Conservation (phyloP, 2,329 filamentous ascomycete species). For the Penicillium digitatum region DNA sequence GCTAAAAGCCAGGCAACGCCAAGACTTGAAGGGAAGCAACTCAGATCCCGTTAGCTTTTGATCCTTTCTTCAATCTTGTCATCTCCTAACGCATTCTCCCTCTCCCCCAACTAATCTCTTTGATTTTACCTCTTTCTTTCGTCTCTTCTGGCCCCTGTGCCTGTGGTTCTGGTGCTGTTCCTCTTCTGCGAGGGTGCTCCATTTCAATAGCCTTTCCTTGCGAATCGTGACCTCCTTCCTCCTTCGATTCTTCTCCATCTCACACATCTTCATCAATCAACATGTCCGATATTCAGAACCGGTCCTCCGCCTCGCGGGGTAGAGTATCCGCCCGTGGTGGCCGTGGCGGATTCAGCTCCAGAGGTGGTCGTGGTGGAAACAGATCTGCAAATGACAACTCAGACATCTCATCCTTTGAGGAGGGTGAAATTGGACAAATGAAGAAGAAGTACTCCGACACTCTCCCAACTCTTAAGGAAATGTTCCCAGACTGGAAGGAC, state of each 20-base stretch:
- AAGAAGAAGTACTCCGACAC: conserved; percentile 83
- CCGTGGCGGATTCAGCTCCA: conserved; percentile 66
- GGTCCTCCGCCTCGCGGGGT: conserved; percentile 77
- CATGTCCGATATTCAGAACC: conserved; percentile 94
- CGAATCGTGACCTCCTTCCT: conserved; percentile 27
- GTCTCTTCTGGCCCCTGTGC: conserved; percentile 30
- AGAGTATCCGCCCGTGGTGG: conserved; percentile 87
- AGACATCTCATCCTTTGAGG: conserved; percentile 64
- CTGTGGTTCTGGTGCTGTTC: conserved; percentile 37
- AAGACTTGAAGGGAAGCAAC: conserved; percentile 27
- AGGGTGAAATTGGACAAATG: conserved; percentile 85
- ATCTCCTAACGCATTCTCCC: conserved; percentile 17
- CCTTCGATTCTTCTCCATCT: conserved; percentile 24
- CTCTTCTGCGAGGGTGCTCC: conserved; percentile 38
- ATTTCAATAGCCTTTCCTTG: conserved; percentile 24
- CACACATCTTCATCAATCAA: conserved; percentile 39
- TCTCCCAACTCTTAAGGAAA: conserved; percentile 77
- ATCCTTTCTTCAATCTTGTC: conserved; percentile 24
- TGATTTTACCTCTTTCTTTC: conserved; percentile 17
- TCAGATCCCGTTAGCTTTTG: conserved; percentile 28
- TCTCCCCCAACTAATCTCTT: conserved; percentile 22
- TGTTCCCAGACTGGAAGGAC: conserved; percentile 94
- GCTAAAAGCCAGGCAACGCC: conserved; percentile 30
- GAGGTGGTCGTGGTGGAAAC: conserved; percentile 67
- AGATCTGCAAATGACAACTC: conserved; percentile 67